Conservation (phyloP, 768 basidiomycete genomes). For the Suillus fuscotomentosus region DNA sequence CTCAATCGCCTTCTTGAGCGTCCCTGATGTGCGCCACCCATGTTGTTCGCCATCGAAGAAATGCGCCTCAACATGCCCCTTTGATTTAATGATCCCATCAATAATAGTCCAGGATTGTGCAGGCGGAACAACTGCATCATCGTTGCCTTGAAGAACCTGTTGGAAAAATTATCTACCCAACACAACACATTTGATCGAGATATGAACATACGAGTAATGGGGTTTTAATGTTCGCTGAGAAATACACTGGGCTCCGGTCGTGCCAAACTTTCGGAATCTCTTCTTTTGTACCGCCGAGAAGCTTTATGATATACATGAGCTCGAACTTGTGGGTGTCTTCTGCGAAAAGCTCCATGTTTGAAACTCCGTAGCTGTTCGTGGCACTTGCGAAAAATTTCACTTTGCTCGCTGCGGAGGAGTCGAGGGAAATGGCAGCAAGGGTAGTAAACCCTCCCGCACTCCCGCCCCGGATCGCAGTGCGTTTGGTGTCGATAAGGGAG, state of each 20-base stretch:
- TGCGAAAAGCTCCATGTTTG: constrained; percentile 55
- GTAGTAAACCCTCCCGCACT: constrained; percentile 76
- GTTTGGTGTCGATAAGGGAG: constrained; percentile 58
- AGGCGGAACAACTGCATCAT: constrained; percentile 65
- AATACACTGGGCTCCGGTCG: constrained; percentile 59
- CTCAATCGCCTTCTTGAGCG: constrained; percentile 34
- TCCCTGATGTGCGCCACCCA: constrained; percentile 35
- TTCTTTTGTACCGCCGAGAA: constrained; percentile 57
- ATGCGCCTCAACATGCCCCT: constrained; percentile 30
- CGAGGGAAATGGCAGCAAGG: constrained; percentile 44
- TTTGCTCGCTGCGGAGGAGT: constrained; percentile 54
- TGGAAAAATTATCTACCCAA: constrained; percentile 9
- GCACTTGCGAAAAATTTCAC: constrained; percentile 60
- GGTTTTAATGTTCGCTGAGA: constrained; percentile 58
- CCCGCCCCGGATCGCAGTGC: constrained; percentile 67
- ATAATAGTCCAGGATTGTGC: constrained; percentile 44
- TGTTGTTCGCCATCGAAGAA: constrained; percentile 46
- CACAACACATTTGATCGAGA: constrained; percentile 29
- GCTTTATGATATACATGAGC: constrained; percentile 52
- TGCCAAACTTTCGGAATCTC: constrained; percentile 56
- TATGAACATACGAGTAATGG: constrained; percentile 56
- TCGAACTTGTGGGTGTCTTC: constrained; percentile 76
- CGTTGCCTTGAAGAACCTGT: constrained; percentile 66
- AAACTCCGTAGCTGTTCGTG: constrained; percentile 67
- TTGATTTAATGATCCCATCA: neutral